Percentiles rank a stretch among this genome's conserved stretches.
These are phyloP conservation scores for Pichia paraexigua DNA, from an alignment of 805 yeast genomes.

Conservation along the genomic window DNA sequence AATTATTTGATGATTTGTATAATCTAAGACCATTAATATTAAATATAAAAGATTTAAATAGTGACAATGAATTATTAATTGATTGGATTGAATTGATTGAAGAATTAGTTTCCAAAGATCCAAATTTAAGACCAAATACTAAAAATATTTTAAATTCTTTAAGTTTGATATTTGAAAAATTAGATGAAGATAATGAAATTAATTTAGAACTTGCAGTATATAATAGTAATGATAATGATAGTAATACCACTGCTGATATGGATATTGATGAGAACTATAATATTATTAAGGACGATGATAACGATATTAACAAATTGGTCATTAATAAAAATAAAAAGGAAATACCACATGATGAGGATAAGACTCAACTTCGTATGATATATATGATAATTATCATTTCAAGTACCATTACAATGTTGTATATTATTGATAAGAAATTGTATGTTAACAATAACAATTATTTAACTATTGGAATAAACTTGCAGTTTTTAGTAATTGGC, in stretches of 20 bases:
- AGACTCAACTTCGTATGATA: neutral
- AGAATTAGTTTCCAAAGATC: constrained; percentile 15
- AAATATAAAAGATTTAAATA: neutral
- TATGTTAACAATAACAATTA: neutral
- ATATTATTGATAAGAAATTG: neutral
- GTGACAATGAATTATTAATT: constrained; percentile 28
- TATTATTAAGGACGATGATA: neutral
- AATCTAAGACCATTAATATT: constrained; percentile 8
- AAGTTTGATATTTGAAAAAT: constrained; percentile 6
- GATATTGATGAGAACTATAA: neutral
- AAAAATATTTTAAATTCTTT: constrained; percentile 30
- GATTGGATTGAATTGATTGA: constrained; percentile 27
- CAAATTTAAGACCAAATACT: constrained; percentile 39
- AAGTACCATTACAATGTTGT: neutral
- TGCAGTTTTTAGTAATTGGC: constrained; percentile 2
- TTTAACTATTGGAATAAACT: neutral
- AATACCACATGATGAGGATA: neutral
- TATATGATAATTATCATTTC: neutral
- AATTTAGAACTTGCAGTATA: neutral
- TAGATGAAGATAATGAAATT: neutral
- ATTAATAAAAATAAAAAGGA: neutral
- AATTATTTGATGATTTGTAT: constrained; percentile 19
- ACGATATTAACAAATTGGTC: neutral
- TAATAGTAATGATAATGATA: neutral
- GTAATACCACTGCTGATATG: constrained; percentile 9